A percentile compares a stretch with the other conserved stretches of the same genome.
Evolutionary conservation across 176 grass and related monocot genomes (phyloP).

Genomic region (Carex littledalei): DNA sequence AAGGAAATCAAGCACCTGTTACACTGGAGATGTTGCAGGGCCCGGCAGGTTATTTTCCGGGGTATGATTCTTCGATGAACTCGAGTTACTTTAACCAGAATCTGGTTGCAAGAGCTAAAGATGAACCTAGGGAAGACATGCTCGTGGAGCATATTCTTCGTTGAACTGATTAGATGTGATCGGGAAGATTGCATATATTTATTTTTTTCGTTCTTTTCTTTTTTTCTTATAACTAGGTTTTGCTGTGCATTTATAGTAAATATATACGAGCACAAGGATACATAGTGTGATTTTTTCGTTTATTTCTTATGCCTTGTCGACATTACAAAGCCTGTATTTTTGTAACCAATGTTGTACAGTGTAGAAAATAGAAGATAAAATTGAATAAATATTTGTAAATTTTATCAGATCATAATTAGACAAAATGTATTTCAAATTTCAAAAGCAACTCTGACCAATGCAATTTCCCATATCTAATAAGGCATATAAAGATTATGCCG

Average conservation of each 20-base stretch:
- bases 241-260: not conserved
- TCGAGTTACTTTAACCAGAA: not conserved
- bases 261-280: not conserved
- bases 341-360: not conserved
- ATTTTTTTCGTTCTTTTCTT: not conserved
- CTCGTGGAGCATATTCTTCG: not conserved
- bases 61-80: not conserved
- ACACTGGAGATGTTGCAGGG: constrained; percentile 25
- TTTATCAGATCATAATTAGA: not conserved
- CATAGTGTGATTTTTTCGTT: constrained; percentile 6
- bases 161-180: not conserved
- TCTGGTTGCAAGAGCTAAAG: constrained; percentile 10
- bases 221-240: not conserved
- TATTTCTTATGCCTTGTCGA: not conserved
- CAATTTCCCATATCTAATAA: not conserved
- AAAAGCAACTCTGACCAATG: not conserved
- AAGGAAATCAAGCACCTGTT: constrained; percentile 3
- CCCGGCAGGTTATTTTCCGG: not conserved
- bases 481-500: too few relatives aligned
- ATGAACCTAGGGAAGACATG: constrained; percentile 18
- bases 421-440: not conserved
- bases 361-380: not conserved
- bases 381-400: not conserved
- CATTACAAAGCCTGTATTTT: not conserved
- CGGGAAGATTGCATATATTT: not conserved